phyloP scores from a whole-genome alignment of 202 grass and related monocot genomes.

The Elaeis oleifera region DNA sequence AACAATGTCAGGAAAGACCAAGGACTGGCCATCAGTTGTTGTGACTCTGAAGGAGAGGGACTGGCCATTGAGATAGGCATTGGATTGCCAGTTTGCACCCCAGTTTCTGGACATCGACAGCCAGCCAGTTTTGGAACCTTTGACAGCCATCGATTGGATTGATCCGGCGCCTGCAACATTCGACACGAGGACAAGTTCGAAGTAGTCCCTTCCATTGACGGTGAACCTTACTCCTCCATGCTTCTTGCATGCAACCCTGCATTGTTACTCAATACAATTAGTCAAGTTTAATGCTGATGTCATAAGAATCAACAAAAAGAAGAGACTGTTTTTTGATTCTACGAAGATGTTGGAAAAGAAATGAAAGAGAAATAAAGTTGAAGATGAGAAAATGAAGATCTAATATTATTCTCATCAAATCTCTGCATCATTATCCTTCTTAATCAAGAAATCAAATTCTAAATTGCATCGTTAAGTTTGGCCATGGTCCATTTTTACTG shows the following conservation, averaged over 20 bases:
- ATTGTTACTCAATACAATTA: neutral
- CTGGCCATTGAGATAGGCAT: slow-evolving; percentile 40
- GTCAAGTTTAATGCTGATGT: no score
- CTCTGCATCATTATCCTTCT: no score
- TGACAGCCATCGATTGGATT: slow-evolving; percentile 38
- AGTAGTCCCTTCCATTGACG: slow-evolving; percentile 65
- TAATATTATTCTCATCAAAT: no score
- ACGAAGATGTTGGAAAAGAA: no score
- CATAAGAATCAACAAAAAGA: no score
- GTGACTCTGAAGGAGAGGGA: slow-evolving; percentile 68
- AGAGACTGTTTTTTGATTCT: no score
- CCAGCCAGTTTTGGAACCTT: slow-evolving; percentile 47
- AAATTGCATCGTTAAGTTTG: no score
- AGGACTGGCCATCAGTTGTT: slow-evolving; percentile 23
- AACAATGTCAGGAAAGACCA: slow-evolving; percentile 33
- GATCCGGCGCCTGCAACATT: slow-evolving; percentile 62
- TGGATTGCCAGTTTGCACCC: slow-evolving; percentile 73
- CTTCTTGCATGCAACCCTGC: slow-evolving; percentile 50
- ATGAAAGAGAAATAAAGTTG: no score
- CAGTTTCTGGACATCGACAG: slow-evolving; percentile 65
- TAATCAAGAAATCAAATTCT: no score
- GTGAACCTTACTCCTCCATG: slow-evolving; percentile 74
- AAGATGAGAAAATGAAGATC: no score
- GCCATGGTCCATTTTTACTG: no score
- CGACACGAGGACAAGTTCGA: slow-evolving; percentile 75